phyloP scores from a whole-genome alignment of 169 alveolate genomes.

The Eimeria falciformis region DNA sequence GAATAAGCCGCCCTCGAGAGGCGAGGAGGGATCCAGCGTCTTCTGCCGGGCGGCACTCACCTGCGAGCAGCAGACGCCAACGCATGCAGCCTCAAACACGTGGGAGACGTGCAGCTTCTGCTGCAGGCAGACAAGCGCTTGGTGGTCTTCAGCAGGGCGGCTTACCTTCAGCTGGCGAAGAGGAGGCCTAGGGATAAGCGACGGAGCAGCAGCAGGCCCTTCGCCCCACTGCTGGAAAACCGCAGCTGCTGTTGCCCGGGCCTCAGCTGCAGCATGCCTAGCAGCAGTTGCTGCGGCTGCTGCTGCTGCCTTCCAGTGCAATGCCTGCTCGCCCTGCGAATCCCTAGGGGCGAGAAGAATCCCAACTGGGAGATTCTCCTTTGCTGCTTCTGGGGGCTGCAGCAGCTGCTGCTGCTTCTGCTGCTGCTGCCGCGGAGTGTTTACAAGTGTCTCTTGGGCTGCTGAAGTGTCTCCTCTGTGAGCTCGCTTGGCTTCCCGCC shows the following conservation, averaged over 20 bases:
- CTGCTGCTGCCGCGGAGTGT: neutral
- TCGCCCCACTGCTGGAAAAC: neutral
- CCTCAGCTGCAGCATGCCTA: constrained; percentile 12
- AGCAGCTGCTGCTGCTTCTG: constrained; percentile 2
- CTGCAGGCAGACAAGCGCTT: neutral
- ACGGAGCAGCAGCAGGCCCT: neutral
- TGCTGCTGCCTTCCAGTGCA: constrained; percentile 16
- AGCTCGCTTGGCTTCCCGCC: neutral
- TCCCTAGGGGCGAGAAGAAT: neutral
- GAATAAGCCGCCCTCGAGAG: neutral
- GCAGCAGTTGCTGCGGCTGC: constrained; percentile 15
- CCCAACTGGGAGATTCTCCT: neutral
- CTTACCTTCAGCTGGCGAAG: neutral
- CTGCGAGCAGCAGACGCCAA: neutral
- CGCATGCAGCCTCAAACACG: neutral
- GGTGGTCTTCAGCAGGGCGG: neutral
- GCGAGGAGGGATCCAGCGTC: neutral
- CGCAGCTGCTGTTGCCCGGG: neutral
- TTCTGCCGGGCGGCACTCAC: neutral
- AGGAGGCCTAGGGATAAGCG: neutral
- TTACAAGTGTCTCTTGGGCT: neutral
- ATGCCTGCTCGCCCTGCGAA: neutral
- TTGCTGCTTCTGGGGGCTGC: neutral
- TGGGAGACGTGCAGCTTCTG: neutral
- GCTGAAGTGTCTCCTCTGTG: neutral